Conservation (phyloP, 306 rosid species). For the Clitoria ternatea region DNA sequence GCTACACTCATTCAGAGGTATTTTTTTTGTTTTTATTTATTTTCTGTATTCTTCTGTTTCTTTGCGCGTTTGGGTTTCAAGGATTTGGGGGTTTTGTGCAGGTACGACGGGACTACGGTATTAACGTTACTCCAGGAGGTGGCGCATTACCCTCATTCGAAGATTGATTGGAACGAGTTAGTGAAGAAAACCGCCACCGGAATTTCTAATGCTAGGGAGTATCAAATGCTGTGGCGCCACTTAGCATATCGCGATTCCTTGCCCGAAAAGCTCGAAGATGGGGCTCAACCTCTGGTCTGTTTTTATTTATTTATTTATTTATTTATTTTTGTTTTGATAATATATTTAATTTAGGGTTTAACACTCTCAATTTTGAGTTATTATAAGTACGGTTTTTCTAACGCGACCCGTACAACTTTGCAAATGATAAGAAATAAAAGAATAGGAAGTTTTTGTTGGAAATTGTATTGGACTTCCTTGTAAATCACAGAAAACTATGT, state of each 20-base stretch:
- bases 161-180: constrained; percentile 77
- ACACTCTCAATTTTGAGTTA: neutral
- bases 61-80: neutral
- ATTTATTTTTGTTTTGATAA: neutral
- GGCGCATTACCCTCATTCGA: constrained; percentile 32
- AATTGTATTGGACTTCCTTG: too few relatives aligned
- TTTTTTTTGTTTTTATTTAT: neutral
- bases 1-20: constrained; percentile 57
- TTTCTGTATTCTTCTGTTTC: neutral
- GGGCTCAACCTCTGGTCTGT: constrained; percentile 59
- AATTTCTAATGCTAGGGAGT: constrained; percentile 75
- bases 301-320: neutral
- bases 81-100: constrained; percentile 20
- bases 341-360: neutral
- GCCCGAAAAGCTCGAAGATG: constrained; percentile 41
- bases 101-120: constrained; percentile 56
- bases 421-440: too few relatives aligned
- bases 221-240: constrained; percentile 94
- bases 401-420: too few relatives aligned
- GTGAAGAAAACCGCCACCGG: constrained; percentile 71
- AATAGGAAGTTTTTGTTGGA: too few relatives aligned
- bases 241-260: constrained; percentile 62
- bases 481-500: too few relatives aligned
- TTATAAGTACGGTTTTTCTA: too few relatives aligned
- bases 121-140: constrained; percentile 72